Evolutionary conservation across 805 yeast species (phyloP), one percentile per base, ranked within the genome.

Genomic region (Candida tibetensis): DNA sequence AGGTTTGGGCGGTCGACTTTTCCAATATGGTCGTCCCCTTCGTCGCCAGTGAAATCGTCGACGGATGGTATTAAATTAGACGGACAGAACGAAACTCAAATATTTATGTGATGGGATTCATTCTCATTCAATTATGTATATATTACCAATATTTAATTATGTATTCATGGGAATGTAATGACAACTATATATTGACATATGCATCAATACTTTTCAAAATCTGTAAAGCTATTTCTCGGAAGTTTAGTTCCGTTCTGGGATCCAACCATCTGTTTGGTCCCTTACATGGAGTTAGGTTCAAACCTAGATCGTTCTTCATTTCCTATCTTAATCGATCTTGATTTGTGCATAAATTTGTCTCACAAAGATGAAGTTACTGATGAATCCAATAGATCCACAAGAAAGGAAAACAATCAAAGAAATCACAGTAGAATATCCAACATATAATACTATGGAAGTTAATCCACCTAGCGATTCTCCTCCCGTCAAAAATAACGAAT

Each of bases 301-400:
- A n/a, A n/a, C n/a, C n/a, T n/a, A n/a, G n/a, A n/a, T 15, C 19
- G 10, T 13, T 7, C 13, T 15, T 8, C 30, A 27, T 27, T 30
- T 30, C 17, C 17, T 17, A 30, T 22, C 17, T 41, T 56, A 67
- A 50, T 93, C 98, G 32, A 90, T 83, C 65, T 90, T 91, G 53
- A 93, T 85, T 42, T 89, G 82, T 10, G 84, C 72, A 58, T 88
- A 93, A 43, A 93, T 89, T 51, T 68, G 79, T 59, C 86, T 74
- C 35, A 88, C 81, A 57, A 93, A 85, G 55, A 79, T 61, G 64
- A 86, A 73, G 48, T 81, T 76, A 46, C 89, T 76, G 32, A 86
- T 44, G 66, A 86, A 87, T 2, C 98, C 98, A 51, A 89, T 75
- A 3, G 96, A 65, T 28, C 97, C 98, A 48, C 96, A 87, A 28